Percentiles rank a stretch among this genome's conserved stretches.
These are phyloP conservation scores for Dentiscutata heterogama DNA, from an alignment of 371 early-diverging fungal genomes.

Conservation along the genomic window DNA sequence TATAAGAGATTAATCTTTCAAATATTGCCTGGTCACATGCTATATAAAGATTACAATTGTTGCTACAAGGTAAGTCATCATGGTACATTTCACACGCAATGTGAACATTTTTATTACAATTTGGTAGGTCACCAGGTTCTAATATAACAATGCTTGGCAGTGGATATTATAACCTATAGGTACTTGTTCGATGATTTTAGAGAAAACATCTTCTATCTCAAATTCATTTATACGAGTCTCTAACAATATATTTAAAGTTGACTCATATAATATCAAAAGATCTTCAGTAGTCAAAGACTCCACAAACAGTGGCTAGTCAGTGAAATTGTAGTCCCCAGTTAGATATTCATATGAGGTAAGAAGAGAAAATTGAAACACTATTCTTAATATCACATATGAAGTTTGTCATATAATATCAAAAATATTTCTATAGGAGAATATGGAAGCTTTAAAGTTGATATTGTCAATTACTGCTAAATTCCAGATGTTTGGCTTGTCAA, in stretches of 20 bases:
- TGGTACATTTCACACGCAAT: conserved; percentile 2
- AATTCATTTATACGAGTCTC: not conserved
- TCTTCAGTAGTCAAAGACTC: not conserved
- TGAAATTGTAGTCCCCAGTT: not conserved
- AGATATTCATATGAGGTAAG: not conserved
- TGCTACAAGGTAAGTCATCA: not conserved
- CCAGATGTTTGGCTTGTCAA: not conserved
- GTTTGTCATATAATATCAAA: not conserved
- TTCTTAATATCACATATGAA: conserved; percentile 7
- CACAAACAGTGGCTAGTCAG: not conserved
- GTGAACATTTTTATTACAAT: conserved; percentile 30
- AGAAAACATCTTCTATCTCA: not conserved
- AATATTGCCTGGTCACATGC: conserved; percentile 36
- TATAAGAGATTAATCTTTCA: conserved; percentile 13
- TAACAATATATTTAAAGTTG: conserved; percentile 1
- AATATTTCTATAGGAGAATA: not conserved
- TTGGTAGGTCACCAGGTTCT: conserved; percentile 4
- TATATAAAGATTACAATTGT: not conserved
- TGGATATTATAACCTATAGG: not conserved
- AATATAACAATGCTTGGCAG: conserved; percentile 25
- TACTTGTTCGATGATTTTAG: not conserved
- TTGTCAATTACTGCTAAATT: too few relatives aligned
- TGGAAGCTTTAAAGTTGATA: conserved; percentile 9
- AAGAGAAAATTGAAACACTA: too few relatives aligned
- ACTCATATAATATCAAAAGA: not conserved